Percentiles rank a stretch among this genome's conserved stretches.
Evolutionary conservation across 129 eudicot species (phyloP).

Genomic region (Lactuca sativa): DNA sequence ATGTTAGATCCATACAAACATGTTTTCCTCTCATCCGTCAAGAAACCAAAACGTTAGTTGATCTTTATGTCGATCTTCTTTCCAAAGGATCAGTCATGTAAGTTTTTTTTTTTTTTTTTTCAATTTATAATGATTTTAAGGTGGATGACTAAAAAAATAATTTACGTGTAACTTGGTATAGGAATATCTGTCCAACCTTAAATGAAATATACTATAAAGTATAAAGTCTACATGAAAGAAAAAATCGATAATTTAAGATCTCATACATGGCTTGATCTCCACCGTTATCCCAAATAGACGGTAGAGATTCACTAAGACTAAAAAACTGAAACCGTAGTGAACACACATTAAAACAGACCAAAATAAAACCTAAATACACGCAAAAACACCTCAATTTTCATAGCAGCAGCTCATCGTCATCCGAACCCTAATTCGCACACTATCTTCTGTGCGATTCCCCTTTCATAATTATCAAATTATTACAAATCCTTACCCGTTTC

Average conservation of each 20-base stretch:
- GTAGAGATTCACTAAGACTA: constrained; percentile 20
- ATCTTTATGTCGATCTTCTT: too few species aligned
- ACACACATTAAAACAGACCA: constrained; percentile 17
- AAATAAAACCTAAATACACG: constrained; percentile 33
- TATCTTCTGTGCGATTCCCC: not conserved
- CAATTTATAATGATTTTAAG: too few species aligned
- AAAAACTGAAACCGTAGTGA: constrained; percentile 23
- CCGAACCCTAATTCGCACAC: constrained; percentile 34
- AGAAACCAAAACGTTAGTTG: too few species aligned
- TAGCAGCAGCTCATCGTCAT: constrained; percentile 30
- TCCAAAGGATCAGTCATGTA: too few species aligned
- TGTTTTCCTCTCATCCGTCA: too few species aligned
- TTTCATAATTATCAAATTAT: constrained; percentile 8
- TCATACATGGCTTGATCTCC: constrained; percentile 27
- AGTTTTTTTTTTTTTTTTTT: too few species aligned
- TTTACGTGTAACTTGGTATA: too few species aligned
- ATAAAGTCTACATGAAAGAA: not conserved
- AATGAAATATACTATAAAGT: too few species aligned
- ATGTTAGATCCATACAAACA: too few species aligned
- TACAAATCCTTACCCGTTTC: not conserved
- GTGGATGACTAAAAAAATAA: too few species aligned
- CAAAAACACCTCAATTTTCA: constrained; percentile 29
- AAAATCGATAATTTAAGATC: not conserved
- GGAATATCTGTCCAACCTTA: too few species aligned
- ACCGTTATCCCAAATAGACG: constrained; percentile 26